These are phyloP conservation scores for Xylariaceae sp. DNA, from an alignment of 2,329 filamentous ascomycete species.

Conservation along the genomic window DNA sequence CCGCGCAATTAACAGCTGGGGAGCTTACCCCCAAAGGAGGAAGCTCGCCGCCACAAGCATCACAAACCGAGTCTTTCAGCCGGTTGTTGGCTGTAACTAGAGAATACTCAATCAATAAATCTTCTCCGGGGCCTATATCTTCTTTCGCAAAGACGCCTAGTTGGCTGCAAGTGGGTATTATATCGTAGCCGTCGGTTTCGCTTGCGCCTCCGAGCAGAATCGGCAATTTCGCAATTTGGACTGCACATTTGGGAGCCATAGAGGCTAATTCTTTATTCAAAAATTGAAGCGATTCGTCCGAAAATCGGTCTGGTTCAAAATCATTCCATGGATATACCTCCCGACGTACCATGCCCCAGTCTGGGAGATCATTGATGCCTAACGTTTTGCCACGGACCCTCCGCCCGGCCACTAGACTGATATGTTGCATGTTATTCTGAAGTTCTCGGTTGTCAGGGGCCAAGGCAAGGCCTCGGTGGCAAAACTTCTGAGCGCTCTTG, in stretches of 20 bases:
- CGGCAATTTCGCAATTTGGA: slow-evolving; percentile 72
- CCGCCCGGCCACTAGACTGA: slow-evolving; percentile 49
- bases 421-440: slow-evolving; percentile 47
- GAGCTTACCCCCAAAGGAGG: slow-evolving; percentile 52
- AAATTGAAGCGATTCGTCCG: slow-evolving; percentile 62
- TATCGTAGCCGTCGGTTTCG: slow-evolving; percentile 45
- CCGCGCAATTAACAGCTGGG: slow-evolving; percentile 51
- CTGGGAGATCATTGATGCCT: slow-evolving; percentile 57
- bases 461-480: slow-evolving; percentile 54
- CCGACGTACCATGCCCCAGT: slow-evolving; percentile 65
- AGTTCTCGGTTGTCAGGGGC: slow-evolving; percentile 56
- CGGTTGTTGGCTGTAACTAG: slow-evolving; percentile 86
- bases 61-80: slow-evolving; percentile 80
- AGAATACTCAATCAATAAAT: slow-evolving; percentile 76
- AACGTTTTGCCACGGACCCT: slow-evolving; percentile 45
- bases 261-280: slow-evolving; percentile 66
- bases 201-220: slow-evolving; percentile 58
- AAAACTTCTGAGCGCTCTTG: slow-evolving; percentile 64
- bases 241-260: slow-evolving; percentile 78
- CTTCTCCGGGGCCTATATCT: slow-evolving; percentile 72
- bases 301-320: slow-evolving; percentile 66
- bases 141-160: slow-evolving; percentile 86
- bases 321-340: slow-evolving; percentile 69
- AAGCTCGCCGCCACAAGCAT: slow-evolving; percentile 77
- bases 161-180: slow-evolving; percentile 63